Base-by-base conservation (phyloP, 306 rosid genomes). In the Styphnolobium japonicum region DNA sequence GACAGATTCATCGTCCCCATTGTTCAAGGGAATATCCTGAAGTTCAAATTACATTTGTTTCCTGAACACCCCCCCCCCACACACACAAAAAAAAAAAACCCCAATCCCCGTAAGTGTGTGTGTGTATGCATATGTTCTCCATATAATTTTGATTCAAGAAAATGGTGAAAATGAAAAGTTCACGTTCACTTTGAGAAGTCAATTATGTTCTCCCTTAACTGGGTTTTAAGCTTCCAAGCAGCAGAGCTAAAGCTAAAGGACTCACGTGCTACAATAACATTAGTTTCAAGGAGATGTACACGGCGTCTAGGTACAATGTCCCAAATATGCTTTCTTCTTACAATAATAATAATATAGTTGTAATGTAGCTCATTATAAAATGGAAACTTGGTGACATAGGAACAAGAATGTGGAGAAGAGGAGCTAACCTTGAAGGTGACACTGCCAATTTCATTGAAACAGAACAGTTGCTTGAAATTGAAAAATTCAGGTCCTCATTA, bases 401-500 rank as follows among this genome's bases (percentile, higher is more conserved):
- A 78, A 95, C 99, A 71, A 81, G 99, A 83, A 93, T 95, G 99
- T 95, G 99, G 99, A 88, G 99, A 92, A 88, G 99, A 86, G 99
- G 97, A 80, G 99, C 99, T 55, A 95, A 91, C 85, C 91, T 93
- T 63, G 98, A 90, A 75, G 99, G 99, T 69, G 98, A 93, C 81
- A 79, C 86, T 11, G 99, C 99, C 70, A 95, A 95, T 80, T 95
- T 95, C 81, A 89, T 95, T 80, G 99, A 95, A 86, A 91, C 97
- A 16, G 99, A 95, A 81, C 98, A 93, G 82, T 83, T 95, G 76
- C 85, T 90, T 76, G 98, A 93, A 85, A 37, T 18, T 66, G 79
- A 79, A 79, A 92, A 89, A 75, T 85, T 84, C 62, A 86, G 56
- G 56, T 88, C 86, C 83, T 91, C 98, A 56, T 82, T 91, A 27